These are phyloP conservation scores for Alternaria novae-zelandiae DNA, from an alignment of 2,329 filamentous ascomycete genomes.

Conservation along the genomic window DNA sequence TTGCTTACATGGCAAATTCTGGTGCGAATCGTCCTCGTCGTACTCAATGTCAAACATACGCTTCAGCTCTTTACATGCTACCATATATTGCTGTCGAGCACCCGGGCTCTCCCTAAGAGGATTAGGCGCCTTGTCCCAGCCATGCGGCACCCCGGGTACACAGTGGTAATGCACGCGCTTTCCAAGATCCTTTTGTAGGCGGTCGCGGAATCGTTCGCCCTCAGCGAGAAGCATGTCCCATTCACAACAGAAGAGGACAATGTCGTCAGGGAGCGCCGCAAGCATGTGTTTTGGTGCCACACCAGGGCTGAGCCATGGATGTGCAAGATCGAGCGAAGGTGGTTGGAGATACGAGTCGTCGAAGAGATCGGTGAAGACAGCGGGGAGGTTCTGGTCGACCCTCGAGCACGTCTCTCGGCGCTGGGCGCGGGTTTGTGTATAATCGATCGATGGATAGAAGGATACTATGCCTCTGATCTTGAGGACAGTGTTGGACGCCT, in stretches of 20 bases:
- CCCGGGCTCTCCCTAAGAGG: constrained; percentile 60
- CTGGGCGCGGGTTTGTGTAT: constrained; percentile 64
- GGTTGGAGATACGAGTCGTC: constrained; percentile 59
- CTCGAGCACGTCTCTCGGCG: constrained; percentile 62
- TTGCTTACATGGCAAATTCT: constrained; percentile 11
- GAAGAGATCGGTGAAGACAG: constrained; percentile 59
- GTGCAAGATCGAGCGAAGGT: constrained; percentile 57
- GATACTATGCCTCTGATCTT: constrained; percentile 63
- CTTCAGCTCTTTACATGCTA: constrained; percentile 60
- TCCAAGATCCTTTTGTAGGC: constrained; percentile 58
- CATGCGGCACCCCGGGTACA: constrained; percentile 66
- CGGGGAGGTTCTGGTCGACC: constrained; percentile 59
- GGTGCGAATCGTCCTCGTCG: constrained; percentile 27
- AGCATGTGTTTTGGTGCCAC: constrained; percentile 62
- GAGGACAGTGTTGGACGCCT: constrained; percentile 47
- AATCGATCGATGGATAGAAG: constrained; percentile 69
- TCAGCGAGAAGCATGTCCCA: constrained; percentile 72
- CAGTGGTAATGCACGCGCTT: constrained; percentile 66
- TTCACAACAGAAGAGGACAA: constrained; percentile 68
- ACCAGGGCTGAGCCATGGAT: constrained; percentile 66
- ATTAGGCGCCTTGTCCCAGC: constrained; percentile 72
- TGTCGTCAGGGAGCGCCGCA: constrained; percentile 62
- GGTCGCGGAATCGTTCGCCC: constrained; percentile 66
- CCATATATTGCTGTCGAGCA: constrained; percentile 61
- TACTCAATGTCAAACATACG: constrained; percentile 50